phyloP scores from a whole-genome alignment of 2,329 filamentous ascomycete genomes.

The Clonostachys rhizophaga region DNA sequence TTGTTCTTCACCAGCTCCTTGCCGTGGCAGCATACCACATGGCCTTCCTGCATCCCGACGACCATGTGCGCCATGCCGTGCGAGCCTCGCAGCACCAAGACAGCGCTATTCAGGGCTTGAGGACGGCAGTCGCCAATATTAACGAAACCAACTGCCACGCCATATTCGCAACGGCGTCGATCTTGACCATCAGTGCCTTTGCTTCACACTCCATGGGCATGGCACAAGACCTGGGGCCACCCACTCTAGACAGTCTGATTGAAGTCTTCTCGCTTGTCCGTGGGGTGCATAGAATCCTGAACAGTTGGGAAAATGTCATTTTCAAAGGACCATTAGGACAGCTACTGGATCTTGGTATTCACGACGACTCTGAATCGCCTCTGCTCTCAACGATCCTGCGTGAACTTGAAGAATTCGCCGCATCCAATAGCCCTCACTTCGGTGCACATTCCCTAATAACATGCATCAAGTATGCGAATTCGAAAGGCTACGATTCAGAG shows the following conservation, averaged over 20 bases:
- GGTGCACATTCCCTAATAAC: too few relatives aligned
- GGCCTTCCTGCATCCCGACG: conserved; percentile 14
- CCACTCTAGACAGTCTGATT: conserved; percentile 19
- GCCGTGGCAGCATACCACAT: conserved; percentile 21
- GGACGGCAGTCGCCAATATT: conserved; percentile 14
- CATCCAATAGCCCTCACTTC: background rate
- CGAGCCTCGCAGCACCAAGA: conserved; percentile 24
- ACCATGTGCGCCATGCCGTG: conserved; percentile 11
- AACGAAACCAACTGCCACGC: conserved; percentile 20
- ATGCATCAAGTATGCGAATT: too few relatives aligned
- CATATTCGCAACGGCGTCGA: conserved; percentile 20
- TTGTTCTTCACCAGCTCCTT: conserved; percentile 22
- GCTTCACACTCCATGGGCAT: conserved; percentile 9
- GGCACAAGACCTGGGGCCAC: background rate
- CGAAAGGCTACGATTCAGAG: background rate
- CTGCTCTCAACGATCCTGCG: background rate
- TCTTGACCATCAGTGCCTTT: conserved; percentile 23
- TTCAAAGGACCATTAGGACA: background rate
- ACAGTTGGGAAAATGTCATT: conserved; percentile 10
- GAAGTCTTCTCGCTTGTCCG: conserved; percentile 21
- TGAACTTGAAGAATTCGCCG: background rate
- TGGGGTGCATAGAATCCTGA: conserved; percentile 21
- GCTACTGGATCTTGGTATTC: background rate
- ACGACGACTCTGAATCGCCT: background rate
- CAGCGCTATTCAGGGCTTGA: conserved; percentile 19